Evolutionary conservation across 2,329 filamentous ascomycete species (phyloP), one percentile per base, ranked within the genome.

Genomic region (Nectriaceae sp.): DNA sequence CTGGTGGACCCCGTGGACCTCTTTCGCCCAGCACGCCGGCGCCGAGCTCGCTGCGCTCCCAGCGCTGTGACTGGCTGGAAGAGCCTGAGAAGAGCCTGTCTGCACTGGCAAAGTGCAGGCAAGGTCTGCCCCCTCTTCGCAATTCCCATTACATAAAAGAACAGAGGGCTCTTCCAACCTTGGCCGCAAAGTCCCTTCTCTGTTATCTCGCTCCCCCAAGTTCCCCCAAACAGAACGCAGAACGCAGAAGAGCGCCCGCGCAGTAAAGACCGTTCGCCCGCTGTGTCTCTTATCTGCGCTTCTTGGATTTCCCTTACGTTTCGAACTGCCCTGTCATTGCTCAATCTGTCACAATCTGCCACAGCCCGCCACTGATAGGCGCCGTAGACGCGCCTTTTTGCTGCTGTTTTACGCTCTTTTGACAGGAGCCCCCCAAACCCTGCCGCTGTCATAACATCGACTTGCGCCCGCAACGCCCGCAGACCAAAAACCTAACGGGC

Each of bases 131-230:
- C 40, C 49, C 47, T 50, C 46, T 55, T 59, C 55, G 55, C 61
- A 66, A 65, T 67, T 68, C 60, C 65, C 64, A 68, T 69, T 70
- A 70, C 68, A 69, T 70, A 70, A 70, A 70, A 69, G 57, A 65
- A 63, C 60, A 59, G 53, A 52, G 53, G 61, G 56, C 63, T 55
- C 65, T 65, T 57, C 60, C 57, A 61, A 53, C 57, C 55, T 56
- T 52, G 55, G 53, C 53, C 50, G 48, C 47, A 44, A 52, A 47
- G 40, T 55, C 46, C 45, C 46, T 59, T 54, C 58, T 57, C 53
- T 60, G 62, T 61, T 65, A 67, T 65, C 59, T 62, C 49, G 57
- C 52, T 59, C 62, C 61, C 60, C 61, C 56, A 57, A 56, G n/a
- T n/a, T n/a, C 15, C 26, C 26, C 33, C 33, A 36, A 36, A 36